Evolutionary conservation across 495 filamentous ascomycete genomes (phyloP).

Genomic region (Annulohypoxylon nitens): DNA sequence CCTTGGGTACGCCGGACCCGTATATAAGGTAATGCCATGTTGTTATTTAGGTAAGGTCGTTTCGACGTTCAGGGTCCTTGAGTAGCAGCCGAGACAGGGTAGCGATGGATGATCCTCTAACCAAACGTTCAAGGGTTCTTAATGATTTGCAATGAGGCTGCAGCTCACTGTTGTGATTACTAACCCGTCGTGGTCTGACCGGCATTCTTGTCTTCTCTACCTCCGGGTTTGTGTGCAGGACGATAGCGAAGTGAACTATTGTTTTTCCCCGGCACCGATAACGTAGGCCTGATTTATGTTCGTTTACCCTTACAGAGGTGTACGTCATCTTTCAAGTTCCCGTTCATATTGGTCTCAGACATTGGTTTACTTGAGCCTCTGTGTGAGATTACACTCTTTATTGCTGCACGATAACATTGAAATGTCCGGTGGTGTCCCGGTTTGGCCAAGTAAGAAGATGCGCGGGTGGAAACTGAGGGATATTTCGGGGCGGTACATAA

Average conservation of each 20-base stretch:
- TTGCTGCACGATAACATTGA: not conserved
- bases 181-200: not conserved
- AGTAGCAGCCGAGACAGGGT: not conserved
- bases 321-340: not conserved
- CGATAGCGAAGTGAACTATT: not conserved
- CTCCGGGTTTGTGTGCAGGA: not conserved
- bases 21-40: not conserved
- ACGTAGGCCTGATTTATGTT: too few species aligned
- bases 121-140: not conserved
- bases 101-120: not conserved
- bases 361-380: slow-evolving; percentile 3
- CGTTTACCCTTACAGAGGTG: not conserved
- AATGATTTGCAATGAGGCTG: not conserved
- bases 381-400: not conserved
- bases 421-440: too few species aligned
- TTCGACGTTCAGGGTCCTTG: slow-evolving; percentile 1
- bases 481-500: not conserved
- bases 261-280: not conserved
- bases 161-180: not conserved
- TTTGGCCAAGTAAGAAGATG: not conserved
- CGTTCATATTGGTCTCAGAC: slow-evolving; percentile 10
- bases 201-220: not conserved
- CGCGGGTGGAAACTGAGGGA: not conserved
- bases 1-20: not conserved
- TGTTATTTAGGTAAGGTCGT: not conserved